Conservation (phyloP, 371 early-diverging fungal species). For the Thermomucor indicae-seudaticae region DNA sequence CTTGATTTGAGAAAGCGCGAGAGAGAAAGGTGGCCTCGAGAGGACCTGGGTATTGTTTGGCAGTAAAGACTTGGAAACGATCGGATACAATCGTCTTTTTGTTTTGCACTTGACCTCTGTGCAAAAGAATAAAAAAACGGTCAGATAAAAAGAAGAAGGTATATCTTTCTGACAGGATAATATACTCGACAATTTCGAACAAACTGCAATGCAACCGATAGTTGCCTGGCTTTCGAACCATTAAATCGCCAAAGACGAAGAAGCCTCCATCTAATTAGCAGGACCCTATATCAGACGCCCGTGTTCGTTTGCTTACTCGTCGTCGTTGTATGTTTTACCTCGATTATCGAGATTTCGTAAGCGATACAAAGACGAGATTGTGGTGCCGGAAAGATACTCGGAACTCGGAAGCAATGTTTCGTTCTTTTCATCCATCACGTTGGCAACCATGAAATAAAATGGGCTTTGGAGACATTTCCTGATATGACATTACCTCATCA, state of each 20-base stretch:
- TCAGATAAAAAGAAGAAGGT: background rate
- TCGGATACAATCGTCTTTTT: slow-evolving; percentile 47
- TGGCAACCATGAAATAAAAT: slow-evolving; percentile 41
- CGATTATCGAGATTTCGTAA: slow-evolving; percentile 41
- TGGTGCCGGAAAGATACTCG: slow-evolving; percentile 37
- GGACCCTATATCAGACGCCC: background rate
- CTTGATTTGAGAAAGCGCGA: slow-evolving; percentile 45
- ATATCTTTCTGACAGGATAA: background rate
- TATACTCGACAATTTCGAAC: slow-evolving; percentile 80
- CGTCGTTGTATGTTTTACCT: slow-evolving; percentile 14
- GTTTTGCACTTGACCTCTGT: slow-evolving; percentile 30
- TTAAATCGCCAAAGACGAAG: slow-evolving; percentile 94
- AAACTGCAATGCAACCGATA: slow-evolving; percentile 86
- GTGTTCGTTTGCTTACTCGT: background rate
- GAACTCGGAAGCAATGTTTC: slow-evolving; percentile 13
- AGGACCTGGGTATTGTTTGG: slow-evolving; percentile 93
- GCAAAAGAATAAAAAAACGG: slow-evolving; percentile 1
- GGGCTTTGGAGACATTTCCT: slow-evolving; percentile 49
- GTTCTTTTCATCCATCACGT: slow-evolving; percentile 22
- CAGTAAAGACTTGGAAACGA: slow-evolving; percentile 76
- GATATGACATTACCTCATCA: no score
- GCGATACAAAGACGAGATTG: slow-evolving; percentile 42
- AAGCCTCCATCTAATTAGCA: slow-evolving; percentile 76
- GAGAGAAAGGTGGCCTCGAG: slow-evolving; percentile 51
- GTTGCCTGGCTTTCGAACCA: slow-evolving; percentile 83